Percentiles rank a stretch among this genome's conserved stretches.
Conservation (phyloP, 1,284 basidiomycete species). For the Caloboletus inedulis region DNA sequence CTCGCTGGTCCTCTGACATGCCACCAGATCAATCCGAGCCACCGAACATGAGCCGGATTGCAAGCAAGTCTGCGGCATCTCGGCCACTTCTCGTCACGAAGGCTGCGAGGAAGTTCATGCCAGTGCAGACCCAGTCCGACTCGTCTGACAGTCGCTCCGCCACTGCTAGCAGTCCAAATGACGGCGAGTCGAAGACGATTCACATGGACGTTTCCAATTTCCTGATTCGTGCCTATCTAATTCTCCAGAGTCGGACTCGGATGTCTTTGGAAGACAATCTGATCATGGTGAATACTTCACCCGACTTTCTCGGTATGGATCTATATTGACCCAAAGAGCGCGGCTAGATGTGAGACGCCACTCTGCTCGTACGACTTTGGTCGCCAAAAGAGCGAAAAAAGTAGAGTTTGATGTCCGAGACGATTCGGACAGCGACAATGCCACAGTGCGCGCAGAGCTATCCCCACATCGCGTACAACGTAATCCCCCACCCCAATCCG, state of each 20-base stretch:
- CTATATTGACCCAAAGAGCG: background rate
- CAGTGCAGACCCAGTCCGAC: constrained; percentile 2
- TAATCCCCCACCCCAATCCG: background rate
- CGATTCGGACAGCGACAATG: constrained; percentile 17
- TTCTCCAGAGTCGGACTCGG: constrained; percentile 21
- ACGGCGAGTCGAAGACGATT: constrained; percentile 12
- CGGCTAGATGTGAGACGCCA: constrained; percentile 6
- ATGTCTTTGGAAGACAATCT: background rate
- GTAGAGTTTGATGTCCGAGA: constrained; percentile 18
- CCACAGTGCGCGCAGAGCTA: constrained; percentile 11
- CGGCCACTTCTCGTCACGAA: background rate
- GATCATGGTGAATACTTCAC: constrained; percentile 2
- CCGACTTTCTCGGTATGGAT: background rate
- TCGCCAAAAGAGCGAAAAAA: constrained; percentile 6
- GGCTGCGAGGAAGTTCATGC: constrained; percentile 18
- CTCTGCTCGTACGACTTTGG: background rate
- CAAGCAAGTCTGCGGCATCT: constrained; percentile 1
- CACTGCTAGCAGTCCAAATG: background rate
- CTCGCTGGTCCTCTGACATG: constrained; percentile 8
- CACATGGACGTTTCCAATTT: background rate
- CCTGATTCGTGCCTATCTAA: background rate
- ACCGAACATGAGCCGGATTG: background rate
- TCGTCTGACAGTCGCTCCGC: constrained; percentile 8
- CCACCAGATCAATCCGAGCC: constrained; percentile 5
- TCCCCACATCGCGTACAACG: constrained; percentile 5